Conservation (phyloP, 352 stramenopile genomes). For the Phytophthora litchii region DNA sequence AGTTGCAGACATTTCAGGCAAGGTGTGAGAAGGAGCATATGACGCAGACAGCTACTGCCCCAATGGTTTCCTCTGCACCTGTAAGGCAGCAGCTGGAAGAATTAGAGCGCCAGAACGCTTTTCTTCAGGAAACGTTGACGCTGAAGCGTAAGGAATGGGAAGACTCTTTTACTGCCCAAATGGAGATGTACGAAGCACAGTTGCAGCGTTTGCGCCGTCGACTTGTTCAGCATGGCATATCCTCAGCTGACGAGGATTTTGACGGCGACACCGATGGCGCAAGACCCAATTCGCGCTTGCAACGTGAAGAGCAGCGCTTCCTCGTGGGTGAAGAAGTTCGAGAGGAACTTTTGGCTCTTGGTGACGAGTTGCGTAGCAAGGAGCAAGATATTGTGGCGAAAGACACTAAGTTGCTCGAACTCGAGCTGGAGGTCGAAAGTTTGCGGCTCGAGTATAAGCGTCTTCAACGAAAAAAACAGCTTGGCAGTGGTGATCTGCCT, state of each 20-base stretch:
- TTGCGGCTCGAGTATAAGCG: slow-evolving; percentile 65
- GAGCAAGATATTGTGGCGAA: slow-evolving; percentile 60
- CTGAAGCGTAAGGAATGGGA: slow-evolving; percentile 79
- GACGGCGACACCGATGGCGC: slow-evolving; percentile 15
- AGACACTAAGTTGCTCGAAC: slow-evolving; percentile 68
- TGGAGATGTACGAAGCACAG: slow-evolving; percentile 62
- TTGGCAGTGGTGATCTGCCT: slow-evolving; percentile 2
- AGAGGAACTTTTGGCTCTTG: slow-evolving; percentile 49
- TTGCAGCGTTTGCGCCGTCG: slow-evolving; percentile 51
- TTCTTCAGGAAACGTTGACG: slow-evolving; percentile 61
- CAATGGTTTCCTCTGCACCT: not conserved
- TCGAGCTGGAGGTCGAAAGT: slow-evolving; percentile 76
- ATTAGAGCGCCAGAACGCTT: slow-evolving; percentile 57
- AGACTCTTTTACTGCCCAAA: slow-evolving; percentile 46
- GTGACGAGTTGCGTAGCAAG: slow-evolving; percentile 53
- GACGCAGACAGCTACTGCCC: slow-evolving; percentile 4
- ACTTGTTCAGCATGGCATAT: slow-evolving; percentile 41
- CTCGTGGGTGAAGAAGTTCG: slow-evolving; percentile 47
- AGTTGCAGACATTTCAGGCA: slow-evolving; percentile 34
- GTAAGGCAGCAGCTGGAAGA: slow-evolving; percentile 43
- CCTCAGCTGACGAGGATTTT: slow-evolving; percentile 13
- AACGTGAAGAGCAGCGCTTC: slow-evolving; percentile 58
- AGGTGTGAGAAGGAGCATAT: slow-evolving; percentile 29
- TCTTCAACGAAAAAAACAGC: slow-evolving; percentile 48
- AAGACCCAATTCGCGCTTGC: slow-evolving; percentile 24